Evolutionary conservation across 768 basidiomycete species (phyloP), one percentile per base, ranked within the genome.

Genomic region (Phanerochaete carnosa): DNA sequence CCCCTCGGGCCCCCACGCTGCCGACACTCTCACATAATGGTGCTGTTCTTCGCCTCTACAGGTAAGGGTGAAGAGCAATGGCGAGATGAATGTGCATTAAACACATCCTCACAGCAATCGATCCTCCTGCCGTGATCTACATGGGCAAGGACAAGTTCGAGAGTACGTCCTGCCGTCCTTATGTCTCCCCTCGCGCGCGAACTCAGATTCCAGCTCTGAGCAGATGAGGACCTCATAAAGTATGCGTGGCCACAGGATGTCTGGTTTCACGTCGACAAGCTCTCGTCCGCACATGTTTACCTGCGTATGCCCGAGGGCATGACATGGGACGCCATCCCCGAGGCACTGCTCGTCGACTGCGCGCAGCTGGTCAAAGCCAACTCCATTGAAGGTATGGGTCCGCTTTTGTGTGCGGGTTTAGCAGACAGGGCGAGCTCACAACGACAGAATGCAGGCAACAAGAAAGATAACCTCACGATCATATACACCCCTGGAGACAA

Each of bases 111-210:
- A 6, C 63, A 92, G 90, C 76, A 49, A 74, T 79, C 16, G 72
- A 83, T 47, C 92, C 93, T 1, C 77, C 90, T 0, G 86, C 80
- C 8, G 83, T 76, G 28, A 77, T 98, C 59, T 98, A 96, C 74
- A 97, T 98, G 95, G 95, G 96, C 29, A 87, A 86, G 71, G 96
- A 99, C 82, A 98, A 99, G 77, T 89, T 94, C 62, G 93, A 97
- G 78, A 94, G 92, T 94, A 68, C 69, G 89, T 78, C 23, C 1
- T 37, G 22, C 8, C n/a, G 33, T 35, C 33, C 3, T 1, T 25
- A 7, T 30, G 11, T 33, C 19, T 25, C 19, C n/a, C 33, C 26
- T 33, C 51, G 19, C 3, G 7, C 8, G 22, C 28, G 2, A 6
- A 23, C 19, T 65, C 47, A 49, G 47, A 2, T 22, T 7, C 45